Conservation (phyloP, 208 protist species). For the Balamuthia mandrillaris region DNA sequence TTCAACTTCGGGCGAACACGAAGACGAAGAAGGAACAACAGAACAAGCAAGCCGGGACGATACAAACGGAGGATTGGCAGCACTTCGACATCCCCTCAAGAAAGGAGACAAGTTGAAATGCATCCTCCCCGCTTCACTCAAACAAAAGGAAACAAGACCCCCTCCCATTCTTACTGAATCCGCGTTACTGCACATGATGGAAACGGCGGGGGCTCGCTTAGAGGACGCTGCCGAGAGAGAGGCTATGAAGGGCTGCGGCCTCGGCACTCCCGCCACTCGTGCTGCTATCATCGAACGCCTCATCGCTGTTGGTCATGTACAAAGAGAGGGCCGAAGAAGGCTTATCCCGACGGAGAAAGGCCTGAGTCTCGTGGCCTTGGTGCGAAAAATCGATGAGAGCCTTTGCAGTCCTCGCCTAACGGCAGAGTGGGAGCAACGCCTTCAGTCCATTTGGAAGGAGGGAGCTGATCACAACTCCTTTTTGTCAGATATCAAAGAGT, state of each 20-base stretch:
- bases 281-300: slow-evolving; percentile 23
- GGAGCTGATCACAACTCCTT: background rate
- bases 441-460: slow-evolving; percentile 14
- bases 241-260: slow-evolving; percentile 24
- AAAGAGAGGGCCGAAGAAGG: slow-evolving; percentile 13
- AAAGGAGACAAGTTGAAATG: slow-evolving; percentile 9
- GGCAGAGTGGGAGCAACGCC: slow-evolving; percentile 26
- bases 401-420: background rate
- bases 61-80: background rate
- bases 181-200: slow-evolving; percentile 26
- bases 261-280: slow-evolving; percentile 29
- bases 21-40: background rate
- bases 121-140: background rate
- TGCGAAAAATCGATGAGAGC: background rate
- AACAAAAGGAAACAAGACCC: background rate
- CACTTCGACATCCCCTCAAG: background rate
- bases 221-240: background rate
- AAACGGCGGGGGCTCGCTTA: background rate
- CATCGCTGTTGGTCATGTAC: slow-evolving; percentile 12
- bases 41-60: background rate
- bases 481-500: slow-evolving; percentile 24
- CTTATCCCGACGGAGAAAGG: slow-evolving; percentile 38
- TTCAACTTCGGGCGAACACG: background rate
- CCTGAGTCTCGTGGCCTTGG: slow-evolving; percentile 23
- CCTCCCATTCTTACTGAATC: slow-evolving; percentile 20